Percentiles rank a stretch among this genome's conserved stretches.
phyloP scores from a whole-genome alignment of 345 rosid species.

The Viola odorata region DNA sequence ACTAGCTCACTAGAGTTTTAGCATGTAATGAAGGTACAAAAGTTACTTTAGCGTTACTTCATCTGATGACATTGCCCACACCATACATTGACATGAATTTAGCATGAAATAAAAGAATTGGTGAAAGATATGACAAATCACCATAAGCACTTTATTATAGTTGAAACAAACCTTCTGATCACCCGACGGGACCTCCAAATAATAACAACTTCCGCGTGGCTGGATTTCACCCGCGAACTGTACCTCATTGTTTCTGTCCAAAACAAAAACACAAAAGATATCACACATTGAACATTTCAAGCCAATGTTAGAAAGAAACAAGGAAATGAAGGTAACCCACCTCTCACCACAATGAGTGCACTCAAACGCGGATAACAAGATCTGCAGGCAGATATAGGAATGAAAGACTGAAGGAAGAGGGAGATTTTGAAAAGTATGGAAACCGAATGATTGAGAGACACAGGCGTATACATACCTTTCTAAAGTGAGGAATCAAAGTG shows the following conservation, averaged over 20 bases:
- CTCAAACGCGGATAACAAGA: conserved; percentile 82
- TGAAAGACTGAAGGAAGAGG: too few relatives aligned
- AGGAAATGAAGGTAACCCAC: conserved; percentile 23
- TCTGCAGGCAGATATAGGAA: conserved; percentile 32
- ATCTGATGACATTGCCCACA: too few relatives aligned
- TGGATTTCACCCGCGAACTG: conserved; percentile 97
- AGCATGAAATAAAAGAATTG: too few relatives aligned
- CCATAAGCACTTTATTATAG: too few relatives aligned
- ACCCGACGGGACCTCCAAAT: conserved; percentile 50
- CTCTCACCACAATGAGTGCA: conserved; percentile 90
- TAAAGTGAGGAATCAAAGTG: conserved; percentile 80
- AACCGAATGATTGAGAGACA: background rate
- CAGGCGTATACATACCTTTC: conserved; percentile 47
- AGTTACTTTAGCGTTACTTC: too few relatives aligned
- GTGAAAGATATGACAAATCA: too few relatives aligned
- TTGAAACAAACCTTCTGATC: conserved; percentile 47
- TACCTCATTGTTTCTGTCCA: conserved; percentile 75
- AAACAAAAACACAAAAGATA: background rate
- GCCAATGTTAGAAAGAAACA: background rate
- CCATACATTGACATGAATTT: too few relatives aligned
- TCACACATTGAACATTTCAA: background rate
- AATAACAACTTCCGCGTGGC: conserved; percentile 61
- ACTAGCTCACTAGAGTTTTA: too few relatives aligned
- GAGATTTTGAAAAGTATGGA: background rate
- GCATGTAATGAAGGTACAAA: too few relatives aligned